Evolutionary conservation across 768 basidiomycete genomes (phyloP).

Genomic region (Lactifluus echinatus): DNA sequence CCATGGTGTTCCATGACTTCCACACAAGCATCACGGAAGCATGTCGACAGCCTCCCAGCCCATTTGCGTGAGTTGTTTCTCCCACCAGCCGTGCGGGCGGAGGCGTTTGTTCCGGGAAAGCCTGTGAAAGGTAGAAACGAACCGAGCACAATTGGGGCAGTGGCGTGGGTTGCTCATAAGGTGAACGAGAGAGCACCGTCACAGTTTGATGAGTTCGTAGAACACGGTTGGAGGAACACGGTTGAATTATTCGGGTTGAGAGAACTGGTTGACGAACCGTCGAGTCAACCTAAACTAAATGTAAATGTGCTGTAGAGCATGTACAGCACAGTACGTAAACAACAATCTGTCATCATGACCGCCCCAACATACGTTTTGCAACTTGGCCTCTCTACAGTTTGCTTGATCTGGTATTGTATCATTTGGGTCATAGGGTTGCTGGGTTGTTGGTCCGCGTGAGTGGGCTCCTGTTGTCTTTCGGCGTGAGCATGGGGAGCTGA

Average conservation of each 20-base stretch:
- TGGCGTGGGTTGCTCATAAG: constrained; percentile 62
- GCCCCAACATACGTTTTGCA: background rate
- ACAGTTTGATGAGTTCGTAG: constrained; percentile 45
- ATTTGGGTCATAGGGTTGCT: constrained; percentile 33
- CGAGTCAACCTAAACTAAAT: background rate
- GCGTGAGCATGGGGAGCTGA: background rate
- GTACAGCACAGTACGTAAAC: no score
- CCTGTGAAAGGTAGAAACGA: constrained; percentile 75
- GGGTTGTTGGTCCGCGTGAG: constrained; percentile 25
- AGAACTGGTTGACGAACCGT: background rate
- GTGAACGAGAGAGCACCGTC: constrained; percentile 38
- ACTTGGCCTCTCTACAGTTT: constrained; percentile 12
- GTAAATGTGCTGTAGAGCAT: no score
- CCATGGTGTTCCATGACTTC: constrained; percentile 69
- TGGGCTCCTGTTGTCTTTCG: background rate
- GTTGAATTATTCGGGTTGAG: constrained; percentile 45
- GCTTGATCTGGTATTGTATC: constrained; percentile 32
- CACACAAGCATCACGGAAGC: constrained; percentile 50
- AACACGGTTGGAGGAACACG: constrained; percentile 57
- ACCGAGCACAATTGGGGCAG: constrained; percentile 52
- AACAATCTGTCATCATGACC: background rate
- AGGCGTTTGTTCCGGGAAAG: constrained; percentile 49
- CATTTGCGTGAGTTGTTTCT: constrained; percentile 41
- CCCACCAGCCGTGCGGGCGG: constrained; percentile 43
- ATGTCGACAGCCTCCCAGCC: constrained; percentile 41